phyloP scores from a whole-genome alignment of 371 early-diverging fungal species.

The Syncephalis plumigaleata region DNA sequence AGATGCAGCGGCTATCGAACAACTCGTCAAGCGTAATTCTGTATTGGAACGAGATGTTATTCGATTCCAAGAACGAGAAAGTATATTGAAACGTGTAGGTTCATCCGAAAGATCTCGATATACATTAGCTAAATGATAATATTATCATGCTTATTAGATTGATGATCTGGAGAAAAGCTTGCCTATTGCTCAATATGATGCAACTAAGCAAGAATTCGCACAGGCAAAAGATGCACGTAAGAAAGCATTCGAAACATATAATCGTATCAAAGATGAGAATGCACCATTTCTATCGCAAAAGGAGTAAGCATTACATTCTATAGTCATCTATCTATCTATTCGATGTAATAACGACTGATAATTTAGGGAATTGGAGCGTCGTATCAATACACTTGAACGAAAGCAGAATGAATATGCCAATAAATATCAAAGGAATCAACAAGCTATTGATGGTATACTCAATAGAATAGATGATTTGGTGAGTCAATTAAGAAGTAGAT shows the following conservation, averaged over 20 bases:
- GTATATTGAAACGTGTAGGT: slow-evolving; percentile 18
- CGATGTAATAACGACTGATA: too few relatives aligned
- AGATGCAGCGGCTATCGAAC: slow-evolving; percentile 26
- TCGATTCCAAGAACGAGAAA: slow-evolving; percentile 49
- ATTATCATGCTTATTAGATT: slow-evolving; percentile 12
- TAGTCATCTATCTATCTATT: too few relatives aligned
- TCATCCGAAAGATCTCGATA: slow-evolving; percentile 1
- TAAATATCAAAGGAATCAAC: too few relatives aligned
- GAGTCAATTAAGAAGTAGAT: too few relatives aligned
- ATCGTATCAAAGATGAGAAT: slow-evolving; percentile 16
- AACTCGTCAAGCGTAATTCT: slow-evolving; percentile 34
- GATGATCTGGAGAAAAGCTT: slow-evolving; percentile 31
- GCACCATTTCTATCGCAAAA: slow-evolving; percentile 18
- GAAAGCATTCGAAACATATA: slow-evolving; percentile 14
- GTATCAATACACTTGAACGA: too few relatives aligned
- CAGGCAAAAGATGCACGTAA: slow-evolving; percentile 22
- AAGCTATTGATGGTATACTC: too few relatives aligned
- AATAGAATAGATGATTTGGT: too few relatives aligned
- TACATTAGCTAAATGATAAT: background rate
- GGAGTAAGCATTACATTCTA: slow-evolving; percentile 9
- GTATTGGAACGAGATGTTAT: slow-evolving; percentile 52
- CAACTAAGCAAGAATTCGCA: slow-evolving; percentile 34
- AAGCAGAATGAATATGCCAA: too few relatives aligned
- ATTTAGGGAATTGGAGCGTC: too few relatives aligned
- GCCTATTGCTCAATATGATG: slow-evolving; percentile 39